A percentile compares a stretch with the other conserved stretches of the same genome.
Evolutionary conservation across 2,329 filamentous ascomycete species (phyloP).

Genomic region (Cladosporium phlei): DNA sequence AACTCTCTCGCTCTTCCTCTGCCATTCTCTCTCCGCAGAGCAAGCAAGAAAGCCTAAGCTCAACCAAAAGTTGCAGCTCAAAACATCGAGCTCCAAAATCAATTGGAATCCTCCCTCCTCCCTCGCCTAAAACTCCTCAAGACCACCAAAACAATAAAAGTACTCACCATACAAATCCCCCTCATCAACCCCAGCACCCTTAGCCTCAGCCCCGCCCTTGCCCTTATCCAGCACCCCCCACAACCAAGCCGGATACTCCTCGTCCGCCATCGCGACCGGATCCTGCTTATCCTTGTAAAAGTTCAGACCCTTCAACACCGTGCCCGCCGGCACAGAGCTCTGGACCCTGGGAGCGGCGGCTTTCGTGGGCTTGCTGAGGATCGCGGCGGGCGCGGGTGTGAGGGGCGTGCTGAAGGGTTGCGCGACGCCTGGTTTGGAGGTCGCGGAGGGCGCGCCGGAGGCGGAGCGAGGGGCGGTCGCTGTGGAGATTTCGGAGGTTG

Average conservation of each 20-base stretch:
- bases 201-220: slow-evolving; percentile 46
- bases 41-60: too few species aligned
- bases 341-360: slow-evolving; percentile 26
- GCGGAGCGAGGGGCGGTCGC: slow-evolving; percentile 27
- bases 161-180: slow-evolving; percentile 76
- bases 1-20: too few species aligned
- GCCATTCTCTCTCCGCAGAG: too few species aligned
- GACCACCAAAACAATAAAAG: neutral
- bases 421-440: slow-evolving; percentile 39
- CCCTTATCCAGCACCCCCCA: slow-evolving; percentile 62
- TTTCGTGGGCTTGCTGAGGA: slow-evolving; percentile 32
- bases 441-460: slow-evolving; percentile 36
- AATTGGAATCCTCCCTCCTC: too few species aligned
- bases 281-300: slow-evolving; percentile 70
- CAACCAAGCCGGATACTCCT: slow-evolving; percentile 75
- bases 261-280: slow-evolving; percentile 67
- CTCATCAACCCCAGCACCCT: slow-evolving; percentile 54
- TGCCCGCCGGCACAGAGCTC: slow-evolving; percentile 60
- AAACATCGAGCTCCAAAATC: neutral
- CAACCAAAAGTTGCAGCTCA: too few species aligned
- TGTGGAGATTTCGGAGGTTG: slow-evolving; percentile 26
- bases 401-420: slow-evolving; percentile 38
- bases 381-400: too few species aligned
- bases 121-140: neutral
- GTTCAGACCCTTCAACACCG: slow-evolving; percentile 67